These are phyloP conservation scores for Pseudocercospora vitis DNA, from an alignment of 2,329 filamentous ascomycete genomes.

Conservation along the genomic window DNA sequence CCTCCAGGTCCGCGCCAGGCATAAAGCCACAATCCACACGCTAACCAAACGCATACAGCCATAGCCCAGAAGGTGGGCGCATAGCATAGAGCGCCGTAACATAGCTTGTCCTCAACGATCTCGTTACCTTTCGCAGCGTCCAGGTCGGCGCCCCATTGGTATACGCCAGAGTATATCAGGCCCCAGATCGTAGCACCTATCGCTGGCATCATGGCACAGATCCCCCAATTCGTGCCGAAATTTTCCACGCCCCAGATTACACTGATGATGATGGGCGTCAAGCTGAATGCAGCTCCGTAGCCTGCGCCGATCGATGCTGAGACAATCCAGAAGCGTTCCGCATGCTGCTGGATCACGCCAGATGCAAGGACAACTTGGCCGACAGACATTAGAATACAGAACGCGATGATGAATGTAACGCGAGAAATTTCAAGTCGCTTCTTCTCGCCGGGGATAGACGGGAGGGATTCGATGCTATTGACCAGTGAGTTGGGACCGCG, in stretches of 20 bases:
- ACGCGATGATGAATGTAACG: slow-evolving; percentile 73
- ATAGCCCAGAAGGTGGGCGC: slow-evolving; percentile 82
- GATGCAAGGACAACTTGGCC: slow-evolving; percentile 78
- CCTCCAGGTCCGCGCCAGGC: slow-evolving; percentile 78
- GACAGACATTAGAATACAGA: slow-evolving; percentile 68
- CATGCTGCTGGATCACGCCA: slow-evolving; percentile 70
- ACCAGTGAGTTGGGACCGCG: slow-evolving; percentile 45
- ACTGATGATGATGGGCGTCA: slow-evolving; percentile 89
- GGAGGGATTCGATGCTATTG: slow-evolving; percentile 42
- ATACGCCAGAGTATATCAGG: slow-evolving; percentile 78
- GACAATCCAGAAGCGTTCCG: slow-evolving; percentile 79
- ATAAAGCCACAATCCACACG: slow-evolving; percentile 68
- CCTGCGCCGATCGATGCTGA: slow-evolving; percentile 83
- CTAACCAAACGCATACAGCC: slow-evolving; percentile 74
- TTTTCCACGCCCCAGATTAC: slow-evolving; percentile 98
- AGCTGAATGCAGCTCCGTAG: slow-evolving; percentile 79
- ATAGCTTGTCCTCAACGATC: slow-evolving; percentile 57
- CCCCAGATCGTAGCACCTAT: slow-evolving; percentile 88
- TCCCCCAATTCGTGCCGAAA: slow-evolving; percentile 97
- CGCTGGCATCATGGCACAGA: slow-evolving; percentile 88
- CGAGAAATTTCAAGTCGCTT: slow-evolving; percentile 66
- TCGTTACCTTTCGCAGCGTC: slow-evolving; percentile 39
- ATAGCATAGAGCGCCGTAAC: slow-evolving; percentile 81
- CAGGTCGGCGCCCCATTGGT: slow-evolving; percentile 63
- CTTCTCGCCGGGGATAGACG: slow-evolving; percentile 23